Evolutionary conservation across 2,329 filamentous ascomycete species (phyloP).

Genomic region (Microsporum ferrugineum): DNA sequence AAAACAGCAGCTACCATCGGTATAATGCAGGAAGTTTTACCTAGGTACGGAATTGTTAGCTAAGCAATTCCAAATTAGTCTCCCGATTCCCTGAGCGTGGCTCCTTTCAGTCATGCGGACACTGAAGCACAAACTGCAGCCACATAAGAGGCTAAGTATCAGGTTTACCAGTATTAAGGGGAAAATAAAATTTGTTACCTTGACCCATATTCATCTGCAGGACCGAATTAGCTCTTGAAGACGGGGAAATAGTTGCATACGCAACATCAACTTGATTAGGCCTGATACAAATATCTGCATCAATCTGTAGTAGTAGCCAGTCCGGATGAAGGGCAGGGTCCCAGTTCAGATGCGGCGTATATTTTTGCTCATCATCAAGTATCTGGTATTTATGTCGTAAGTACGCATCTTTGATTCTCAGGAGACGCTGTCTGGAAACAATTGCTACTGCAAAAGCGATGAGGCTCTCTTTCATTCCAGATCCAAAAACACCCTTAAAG

Average conservation of each 20-base stretch:
- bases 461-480: constrained; percentile 6
- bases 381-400: background rate
- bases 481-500: background rate
- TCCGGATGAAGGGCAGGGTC: constrained; percentile 43
- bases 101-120: background rate
- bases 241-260: constrained; percentile 45
- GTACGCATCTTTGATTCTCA: constrained; percentile 17
- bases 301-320: constrained; percentile 57
- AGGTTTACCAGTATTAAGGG: background rate
- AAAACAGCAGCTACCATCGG: constrained; percentile 50
- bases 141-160: background rate
- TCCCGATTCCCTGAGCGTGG: background rate
- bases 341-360: constrained; percentile 48
- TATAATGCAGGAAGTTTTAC: constrained; percentile 57
- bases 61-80: background rate
- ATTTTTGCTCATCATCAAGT: constrained; percentile 34
- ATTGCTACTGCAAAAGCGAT: constrained; percentile 20
- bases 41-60: background rate
- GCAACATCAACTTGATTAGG: constrained; percentile 53
- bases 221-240: constrained; percentile 45
- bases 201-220: constrained; percentile 59
- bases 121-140: background rate
- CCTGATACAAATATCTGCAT: constrained; percentile 52
- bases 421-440: constrained; percentile 21
- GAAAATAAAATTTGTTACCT: constrained; percentile 29